Evolutionary conservation across 305 asterid species (phyloP), one percentile per base, ranked within the genome.

Genomic region (Fraxinus paxiana): DNA sequence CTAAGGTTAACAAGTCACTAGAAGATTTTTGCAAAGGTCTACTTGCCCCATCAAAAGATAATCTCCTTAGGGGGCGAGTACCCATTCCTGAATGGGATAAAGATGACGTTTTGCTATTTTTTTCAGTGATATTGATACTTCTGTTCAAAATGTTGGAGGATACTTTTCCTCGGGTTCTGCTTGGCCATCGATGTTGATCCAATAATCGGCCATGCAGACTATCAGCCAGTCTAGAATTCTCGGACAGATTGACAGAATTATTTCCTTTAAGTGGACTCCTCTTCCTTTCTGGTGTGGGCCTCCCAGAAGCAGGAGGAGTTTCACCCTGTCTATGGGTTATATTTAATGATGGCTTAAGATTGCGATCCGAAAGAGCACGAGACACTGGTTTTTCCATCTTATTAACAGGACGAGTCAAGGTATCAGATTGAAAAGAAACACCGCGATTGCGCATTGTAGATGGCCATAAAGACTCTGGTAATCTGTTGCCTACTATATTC

Each of bases 381-480:
- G 90, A 83, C 48, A 81, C 87, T n/a, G 91, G 83, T 87, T 89
- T 93, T 31, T 89, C 97, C 83, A 83, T 92, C 87, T 88, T 95
- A 76, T 86, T 75, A 80, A 79, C 56, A 0, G 97, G 89, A 76
- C 83, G 79, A 63, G 91, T 83, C 77, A 82, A 33, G 3, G 85
- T 6, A 86, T 87, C 94, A 48, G 91, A 83, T 82, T 91, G 97
- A 77, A 91, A 91, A 37, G 98, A 92, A 77, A 75, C 90, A 77
- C 86, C 81, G n/a, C 85, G 91, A 86, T 92, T 90, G 80, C 94
- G 87, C 96, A 89, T 90, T 51, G 93, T 92, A 28, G 98, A 89
- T 0, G 98, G 98, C 98, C 98, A 94, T 84, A 96, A 87, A 83
- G 93, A 89, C 82, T 94, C 97, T 0, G 97, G 90, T 82, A 88